Evolutionary conservation across 495 filamentous ascomycete genomes (phyloP).

Genomic region (Choiromyces venosus): DNA sequence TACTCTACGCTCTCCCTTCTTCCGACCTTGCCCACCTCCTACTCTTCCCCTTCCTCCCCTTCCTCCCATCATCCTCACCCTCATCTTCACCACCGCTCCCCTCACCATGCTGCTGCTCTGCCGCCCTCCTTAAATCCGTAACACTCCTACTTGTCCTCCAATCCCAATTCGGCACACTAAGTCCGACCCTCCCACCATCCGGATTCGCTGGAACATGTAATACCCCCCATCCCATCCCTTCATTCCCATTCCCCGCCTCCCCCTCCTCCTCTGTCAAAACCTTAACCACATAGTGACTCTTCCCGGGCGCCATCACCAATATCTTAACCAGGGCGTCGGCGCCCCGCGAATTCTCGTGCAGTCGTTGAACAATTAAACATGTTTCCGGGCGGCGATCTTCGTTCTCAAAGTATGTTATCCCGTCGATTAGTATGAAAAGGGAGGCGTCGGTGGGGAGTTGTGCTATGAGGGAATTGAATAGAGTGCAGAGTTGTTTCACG

Average conservation of each 20-base stretch:
- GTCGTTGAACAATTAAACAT: not conserved
- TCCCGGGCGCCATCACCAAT: not conserved
- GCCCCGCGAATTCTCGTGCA: not conserved
- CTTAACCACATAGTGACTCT: not conserved
- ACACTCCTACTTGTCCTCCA: not conserved
- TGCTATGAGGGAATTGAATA: not conserved
- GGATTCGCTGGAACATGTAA: not conserved
- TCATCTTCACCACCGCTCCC: not conserved
- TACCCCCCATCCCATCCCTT: not conserved
- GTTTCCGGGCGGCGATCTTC: not conserved
- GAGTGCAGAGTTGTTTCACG: not conserved
- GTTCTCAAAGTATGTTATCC: not conserved
- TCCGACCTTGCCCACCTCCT: not conserved
- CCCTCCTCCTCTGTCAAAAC: not conserved
- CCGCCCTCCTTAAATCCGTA: not conserved
- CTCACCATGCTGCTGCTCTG: not conserved
- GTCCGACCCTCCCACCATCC: not conserved
- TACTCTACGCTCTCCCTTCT: not conserved
- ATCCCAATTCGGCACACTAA: not conserved
- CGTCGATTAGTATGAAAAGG: not conserved
- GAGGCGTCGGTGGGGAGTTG: not conserved
- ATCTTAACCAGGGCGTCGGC: not conserved
- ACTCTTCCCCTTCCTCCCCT: not conserved
- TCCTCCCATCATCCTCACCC: not conserved
- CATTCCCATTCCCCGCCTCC: not conserved